Conservation (phyloP, 176 grass and related monocot genomes). For the Canna indica region DNA sequence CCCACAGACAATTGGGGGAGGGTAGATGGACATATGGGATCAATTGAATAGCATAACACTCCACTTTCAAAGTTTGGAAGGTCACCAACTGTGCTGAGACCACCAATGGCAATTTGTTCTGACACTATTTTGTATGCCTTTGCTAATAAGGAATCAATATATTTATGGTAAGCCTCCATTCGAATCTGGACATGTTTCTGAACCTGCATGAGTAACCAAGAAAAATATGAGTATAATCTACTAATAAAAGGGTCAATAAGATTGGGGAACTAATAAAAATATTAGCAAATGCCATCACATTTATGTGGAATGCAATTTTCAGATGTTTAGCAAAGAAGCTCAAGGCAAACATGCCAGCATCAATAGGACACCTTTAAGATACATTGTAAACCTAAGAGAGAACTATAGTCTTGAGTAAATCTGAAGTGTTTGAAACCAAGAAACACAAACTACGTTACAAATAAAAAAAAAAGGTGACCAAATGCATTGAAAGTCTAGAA, state of each 20-base stretch:
- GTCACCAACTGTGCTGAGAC: conserved; percentile 45
- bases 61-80: conserved; percentile 33
- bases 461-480: neutral
- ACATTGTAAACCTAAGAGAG: too few species aligned
- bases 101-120: conserved; percentile 48
- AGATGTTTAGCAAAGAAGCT: neutral
- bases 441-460: neutral
- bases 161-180: conserved; percentile 87
- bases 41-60: conserved; percentile 35
- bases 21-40: conserved; percentile 49
- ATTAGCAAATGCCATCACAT: neutral
- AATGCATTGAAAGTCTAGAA: neutral
- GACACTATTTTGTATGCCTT: conserved; percentile 85
- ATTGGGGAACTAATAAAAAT: neutral
- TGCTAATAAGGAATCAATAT: conserved; percentile 71
- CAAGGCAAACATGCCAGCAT: neutral
- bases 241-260: neutral
- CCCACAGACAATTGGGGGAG: conserved; percentile 69
- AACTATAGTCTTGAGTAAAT: neutral
- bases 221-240: neutral
- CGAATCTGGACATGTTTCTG: conserved; percentile 93
- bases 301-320: neutral
- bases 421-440: neutral
- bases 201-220: conserved; percentile 34
- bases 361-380: too few species aligned